Evolutionary conservation across 768 basidiomycete species (phyloP), one percentile per base, ranked within the genome.

Genomic region (Ramaria sp.): DNA sequence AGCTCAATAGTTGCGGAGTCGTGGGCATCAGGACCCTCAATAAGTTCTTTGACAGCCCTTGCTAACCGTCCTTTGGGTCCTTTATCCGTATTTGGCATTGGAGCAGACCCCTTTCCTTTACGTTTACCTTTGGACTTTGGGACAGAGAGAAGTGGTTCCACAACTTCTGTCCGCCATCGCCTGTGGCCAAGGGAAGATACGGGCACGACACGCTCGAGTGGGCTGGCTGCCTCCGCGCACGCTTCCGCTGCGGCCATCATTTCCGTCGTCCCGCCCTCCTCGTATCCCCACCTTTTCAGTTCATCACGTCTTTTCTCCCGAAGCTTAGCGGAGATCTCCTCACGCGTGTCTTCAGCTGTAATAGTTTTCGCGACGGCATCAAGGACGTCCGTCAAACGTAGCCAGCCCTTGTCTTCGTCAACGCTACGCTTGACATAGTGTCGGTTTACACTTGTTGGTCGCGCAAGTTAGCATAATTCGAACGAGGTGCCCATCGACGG

Each of bases 381-480:
- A 57, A 86, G 66, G 15, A 83, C 74, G 63, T 87, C 85, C 50
- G 71, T 72, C 41, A 87, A 69, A 28, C 81, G 77, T 39, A 88
- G 72, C 86, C 86, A 88, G 39, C 86, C 85, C 59, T 73, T 78
- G 67, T 86, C 86, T 66, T 88, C 85, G 65, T 88, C 85, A 15
- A 83, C 71, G 43, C 82, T 83, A 25, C 85, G 81, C 63, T 83
- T 83, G 58, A 88, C 82, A 63, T 83, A 83, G 65, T 85, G 83
- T 36, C 79, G 69, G 62, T 80, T 81, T 45, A 81, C 71, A 59
- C 48, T 48, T 20, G 27, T 15, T 16, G 10, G 18, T n/a, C 39
- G 20, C 39, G 18, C 39, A 41, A 13, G 32, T 41, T 41, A 41
- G 39, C 8, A 41, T 41, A 1, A n/a, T n/a, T 2, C 16, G 3